phyloP scores from a whole-genome alignment of 116 monocot genomes.

The Trichopus zeylanicus region DNA sequence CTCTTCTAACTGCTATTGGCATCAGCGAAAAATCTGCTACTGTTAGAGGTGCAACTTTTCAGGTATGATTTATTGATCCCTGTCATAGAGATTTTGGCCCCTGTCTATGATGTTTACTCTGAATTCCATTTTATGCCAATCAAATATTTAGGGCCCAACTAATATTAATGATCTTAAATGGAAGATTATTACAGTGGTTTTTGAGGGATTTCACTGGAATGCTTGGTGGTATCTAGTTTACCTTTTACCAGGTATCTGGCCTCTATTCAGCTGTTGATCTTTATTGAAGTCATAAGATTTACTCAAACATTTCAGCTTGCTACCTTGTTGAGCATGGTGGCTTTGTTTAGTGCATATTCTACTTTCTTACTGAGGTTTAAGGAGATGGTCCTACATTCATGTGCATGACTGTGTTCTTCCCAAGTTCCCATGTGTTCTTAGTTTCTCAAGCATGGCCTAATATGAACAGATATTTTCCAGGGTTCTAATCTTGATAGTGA shows the following conservation, averaged over 20 bases:
- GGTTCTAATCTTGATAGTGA: slow-evolving; percentile 97
- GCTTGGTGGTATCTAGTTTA: slow-evolving; percentile 98
- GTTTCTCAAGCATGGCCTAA: background rate
- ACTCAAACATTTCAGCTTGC: no score
- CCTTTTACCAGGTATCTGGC: slow-evolving; percentile 83
- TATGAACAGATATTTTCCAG: slow-evolving; percentile 28
- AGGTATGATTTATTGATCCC: no score
- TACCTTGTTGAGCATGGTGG: no score
- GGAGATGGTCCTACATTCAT: no score
- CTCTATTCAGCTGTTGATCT: background rate
- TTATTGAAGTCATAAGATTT: no score
- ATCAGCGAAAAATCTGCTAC: slow-evolving; percentile 96
- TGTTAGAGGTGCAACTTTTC: slow-evolving; percentile 97
- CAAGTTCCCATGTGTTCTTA: background rate
- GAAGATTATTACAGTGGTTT: slow-evolving; percentile 79
- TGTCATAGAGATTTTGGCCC: no score
- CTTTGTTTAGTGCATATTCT: no score
- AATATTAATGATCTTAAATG: slow-evolving; percentile 18
- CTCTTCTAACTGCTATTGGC: slow-evolving; percentile 92
- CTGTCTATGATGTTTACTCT: no score
- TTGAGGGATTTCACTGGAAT: slow-evolving; percentile 97
- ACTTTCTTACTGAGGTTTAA: no score
- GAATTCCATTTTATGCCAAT: background rate
- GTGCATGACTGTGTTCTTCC: no score
- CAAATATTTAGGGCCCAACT: slow-evolving; percentile 3